Evolutionary conservation across 345 rosid species (phyloP).

Genomic region (Schrenkiella parvula): DNA sequence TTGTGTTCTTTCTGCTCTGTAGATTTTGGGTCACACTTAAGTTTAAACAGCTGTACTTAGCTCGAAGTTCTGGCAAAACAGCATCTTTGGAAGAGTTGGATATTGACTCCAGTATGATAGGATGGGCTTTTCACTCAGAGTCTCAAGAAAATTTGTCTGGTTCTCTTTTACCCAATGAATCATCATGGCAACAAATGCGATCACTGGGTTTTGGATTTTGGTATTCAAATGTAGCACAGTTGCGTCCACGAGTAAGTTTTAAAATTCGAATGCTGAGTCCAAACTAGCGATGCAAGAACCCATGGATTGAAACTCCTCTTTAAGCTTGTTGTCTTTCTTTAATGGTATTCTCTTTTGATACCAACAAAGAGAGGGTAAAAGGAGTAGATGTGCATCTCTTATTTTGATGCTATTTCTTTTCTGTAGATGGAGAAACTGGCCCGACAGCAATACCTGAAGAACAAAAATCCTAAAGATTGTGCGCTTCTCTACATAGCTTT

Average conservation of each 20-base stretch:
- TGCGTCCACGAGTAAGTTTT: slow-evolving; percentile 69
- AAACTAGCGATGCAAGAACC: slow-evolving; percentile 16
- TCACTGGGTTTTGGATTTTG: slow-evolving; percentile 85
- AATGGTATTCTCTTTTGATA: background rate
- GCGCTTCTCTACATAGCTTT: slow-evolving; percentile 80
- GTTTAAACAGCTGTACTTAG: slow-evolving; percentile 58
- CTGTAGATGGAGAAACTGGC: slow-evolving; percentile 89
- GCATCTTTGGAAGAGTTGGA: slow-evolving; percentile 58
- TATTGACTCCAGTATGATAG: slow-evolving; percentile 59
- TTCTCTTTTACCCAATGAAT: slow-evolving; percentile 63
- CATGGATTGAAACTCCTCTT: background rate
- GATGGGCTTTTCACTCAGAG: slow-evolving; percentile 94
- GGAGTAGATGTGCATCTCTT: slow-evolving; percentile 5
- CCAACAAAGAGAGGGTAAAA: background rate
- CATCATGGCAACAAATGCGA: slow-evolving; percentile 85
- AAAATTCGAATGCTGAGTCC: slow-evolving; percentile 10
- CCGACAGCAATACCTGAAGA: slow-evolving; percentile 69
- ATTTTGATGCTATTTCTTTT: slow-evolving; percentile 23
- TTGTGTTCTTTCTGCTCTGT: slow-evolving; percentile 29
- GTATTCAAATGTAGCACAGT: slow-evolving; percentile 60
- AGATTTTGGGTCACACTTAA: slow-evolving; percentile 87
- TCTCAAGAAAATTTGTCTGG: slow-evolving; percentile 70
- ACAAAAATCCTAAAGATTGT: slow-evolving; percentile 85
- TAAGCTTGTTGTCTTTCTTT: background rate
- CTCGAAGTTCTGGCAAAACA: slow-evolving; percentile 53